A percentile compares a stretch with the other conserved stretches of the same genome.
Evolutionary conservation across 2,329 filamentous ascomycete species (phyloP).

Genomic region (Venturia asperata): DNA sequence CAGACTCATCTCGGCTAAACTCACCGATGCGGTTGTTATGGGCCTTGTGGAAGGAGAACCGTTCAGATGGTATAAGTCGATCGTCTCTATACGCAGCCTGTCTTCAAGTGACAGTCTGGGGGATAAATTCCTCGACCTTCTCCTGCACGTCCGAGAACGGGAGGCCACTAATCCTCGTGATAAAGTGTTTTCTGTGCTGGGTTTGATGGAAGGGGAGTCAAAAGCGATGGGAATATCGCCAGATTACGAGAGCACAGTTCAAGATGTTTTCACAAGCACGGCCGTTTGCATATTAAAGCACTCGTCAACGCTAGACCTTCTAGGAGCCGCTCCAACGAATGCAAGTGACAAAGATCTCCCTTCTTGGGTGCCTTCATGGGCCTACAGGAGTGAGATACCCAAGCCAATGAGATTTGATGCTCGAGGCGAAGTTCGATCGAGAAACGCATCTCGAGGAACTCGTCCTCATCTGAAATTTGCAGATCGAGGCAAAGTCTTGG

Average conservation of each 20-base stretch:
- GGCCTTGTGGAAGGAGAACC: neutral
- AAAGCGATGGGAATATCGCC: neutral
- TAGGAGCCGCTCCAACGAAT: neutral
- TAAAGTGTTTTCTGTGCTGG: slow-evolving; percentile 11
- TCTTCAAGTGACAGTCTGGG: neutral
- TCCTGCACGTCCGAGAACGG: neutral
- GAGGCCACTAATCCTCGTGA: slow-evolving; percentile 14
- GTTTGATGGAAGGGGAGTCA: neutral
- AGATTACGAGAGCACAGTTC: neutral
- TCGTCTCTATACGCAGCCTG: neutral
- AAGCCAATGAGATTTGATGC: slow-evolving; percentile 1
- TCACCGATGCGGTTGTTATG: neutral
- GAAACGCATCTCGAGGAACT: neutral
- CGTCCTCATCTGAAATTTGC: neutral
- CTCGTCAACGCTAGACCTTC: neutral
- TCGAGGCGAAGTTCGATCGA: neutral
- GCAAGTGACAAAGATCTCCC: neutral
- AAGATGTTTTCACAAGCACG: neutral
- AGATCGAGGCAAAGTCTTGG: neutral
- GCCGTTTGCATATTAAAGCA: neutral
- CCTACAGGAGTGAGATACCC: neutral
- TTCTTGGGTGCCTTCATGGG: slow-evolving; percentile 1
- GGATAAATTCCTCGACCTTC: slow-evolving; percentile 5
- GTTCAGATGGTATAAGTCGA: slow-evolving; percentile 1
- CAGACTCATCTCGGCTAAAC: neutral